Evolutionary conservation across 305 asterid species (phyloP).

Genomic region (Fraxinus angustifolia): DNA sequence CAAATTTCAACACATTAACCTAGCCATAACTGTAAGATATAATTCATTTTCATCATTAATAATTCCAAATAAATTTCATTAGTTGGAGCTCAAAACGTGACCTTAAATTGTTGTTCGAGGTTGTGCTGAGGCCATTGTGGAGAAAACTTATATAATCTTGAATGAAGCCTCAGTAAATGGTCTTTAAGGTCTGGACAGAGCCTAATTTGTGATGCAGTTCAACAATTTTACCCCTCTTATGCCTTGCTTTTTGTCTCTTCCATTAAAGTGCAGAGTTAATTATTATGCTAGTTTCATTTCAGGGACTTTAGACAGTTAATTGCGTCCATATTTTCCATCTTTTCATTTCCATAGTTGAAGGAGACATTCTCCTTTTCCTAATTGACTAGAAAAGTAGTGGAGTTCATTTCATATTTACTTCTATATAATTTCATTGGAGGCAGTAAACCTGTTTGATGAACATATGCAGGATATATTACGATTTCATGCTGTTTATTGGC

Average conservation of each 20-base stretch:
- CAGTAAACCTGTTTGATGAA: slow-evolving; percentile 18
- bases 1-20: slow-evolving; percentile 2
- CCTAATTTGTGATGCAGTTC: not conserved
- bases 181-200: slow-evolving; percentile 9
- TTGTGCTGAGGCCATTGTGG: not conserved
- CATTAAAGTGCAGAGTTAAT: not conserved
- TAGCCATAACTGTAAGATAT: not conserved
- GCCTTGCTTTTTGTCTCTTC: not conserved
- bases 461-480: slow-evolving; percentile 87
- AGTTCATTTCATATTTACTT: not conserved
- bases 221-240: slow-evolving; percentile 10
- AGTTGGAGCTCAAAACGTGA: not conserved
- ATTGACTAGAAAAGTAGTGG: not conserved
- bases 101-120: slow-evolving; percentile 11
- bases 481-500: slow-evolving; percentile 99
- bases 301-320: not conserved
- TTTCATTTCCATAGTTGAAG: not conserved
- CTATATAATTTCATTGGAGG: slow-evolving; percentile 12
- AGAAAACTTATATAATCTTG: not conserved
- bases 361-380: slow-evolving; percentile 4
- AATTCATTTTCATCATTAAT: slow-evolving; percentile 1
- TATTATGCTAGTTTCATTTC: slow-evolving; percentile 2
- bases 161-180: slow-evolving; percentile 14
- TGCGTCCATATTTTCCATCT: not conserved
- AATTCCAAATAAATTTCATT: slow-evolving; percentile 2